phyloP scores from a whole-genome alignment of 1,284 basidiomycete species.

The Ustilago bromivora region DNA sequence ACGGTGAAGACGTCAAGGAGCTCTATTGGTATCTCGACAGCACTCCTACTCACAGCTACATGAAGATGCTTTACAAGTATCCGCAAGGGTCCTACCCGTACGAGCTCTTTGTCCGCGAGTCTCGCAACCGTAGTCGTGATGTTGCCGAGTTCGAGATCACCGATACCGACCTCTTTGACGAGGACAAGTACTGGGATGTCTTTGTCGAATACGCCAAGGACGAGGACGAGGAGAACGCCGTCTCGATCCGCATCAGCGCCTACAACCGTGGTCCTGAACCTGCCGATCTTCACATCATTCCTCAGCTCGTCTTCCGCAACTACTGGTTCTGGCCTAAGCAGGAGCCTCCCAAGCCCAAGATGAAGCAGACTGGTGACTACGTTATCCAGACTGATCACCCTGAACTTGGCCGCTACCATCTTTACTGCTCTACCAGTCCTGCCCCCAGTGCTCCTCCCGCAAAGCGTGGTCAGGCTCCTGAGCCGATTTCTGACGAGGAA shows the following conservation, averaged over 20 bases:
- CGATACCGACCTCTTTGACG: conserved; percentile 91
- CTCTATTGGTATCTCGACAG: conserved; percentile 98
- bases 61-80: conserved; percentile 99
- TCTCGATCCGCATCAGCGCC: conserved; percentile 92
- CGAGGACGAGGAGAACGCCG: conserved; percentile 85
- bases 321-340: conserved; percentile 95
- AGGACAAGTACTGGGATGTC: conserved; percentile 96
- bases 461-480: conserved; percentile 72
- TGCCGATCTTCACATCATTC: conserved; percentile 93
- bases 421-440: conserved; percentile 92
- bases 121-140: conserved; percentile 82
- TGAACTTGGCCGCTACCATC: conserved; percentile 74
- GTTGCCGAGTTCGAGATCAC: conserved; percentile 92
- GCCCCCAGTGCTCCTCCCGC: conserved; percentile 82
- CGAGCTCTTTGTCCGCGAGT: conserved; percentile 89
- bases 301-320: conserved; percentile 96
- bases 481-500: conserved; percentile 68
- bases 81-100: conserved; percentile 92
- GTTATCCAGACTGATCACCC: conserved; percentile 76
- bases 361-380: conserved; percentile 74
- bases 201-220: conserved; percentile 90
- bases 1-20: conserved; percentile 99
- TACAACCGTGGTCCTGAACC: conserved; percentile 97
- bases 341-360: conserved; percentile 79
- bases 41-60: conserved; percentile 97